A percentile compares a stretch with the other conserved stretches of the same genome.
These are phyloP conservation scores for Fusarium oxysporum DNA, from an alignment of 2,329 filamentous ascomycete genomes.

Conservation along the genomic window DNA sequence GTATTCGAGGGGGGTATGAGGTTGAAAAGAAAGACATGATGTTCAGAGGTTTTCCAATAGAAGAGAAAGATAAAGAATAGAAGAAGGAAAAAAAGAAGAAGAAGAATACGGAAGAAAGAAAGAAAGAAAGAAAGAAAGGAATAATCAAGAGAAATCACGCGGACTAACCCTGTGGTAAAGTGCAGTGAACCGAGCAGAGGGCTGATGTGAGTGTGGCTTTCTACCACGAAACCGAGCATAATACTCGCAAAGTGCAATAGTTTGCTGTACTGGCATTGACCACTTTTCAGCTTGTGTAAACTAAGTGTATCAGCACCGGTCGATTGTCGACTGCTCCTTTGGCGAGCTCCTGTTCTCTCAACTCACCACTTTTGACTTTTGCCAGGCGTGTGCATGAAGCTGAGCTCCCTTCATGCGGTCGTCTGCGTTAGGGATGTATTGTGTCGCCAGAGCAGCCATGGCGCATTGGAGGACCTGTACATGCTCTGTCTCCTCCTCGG, in stretches of 20 bases:
- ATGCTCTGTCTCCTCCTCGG: constrained; percentile 48
- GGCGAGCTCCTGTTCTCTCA: constrained; percentile 3
- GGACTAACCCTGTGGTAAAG: constrained; percentile 67
- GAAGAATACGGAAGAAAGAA: neutral
- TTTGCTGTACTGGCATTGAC: constrained; percentile 64
- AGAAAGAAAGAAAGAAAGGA: neutral
- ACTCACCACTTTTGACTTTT: constrained; percentile 64
- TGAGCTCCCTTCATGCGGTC: constrained; percentile 62
- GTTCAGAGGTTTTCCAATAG: constrained; percentile 43
- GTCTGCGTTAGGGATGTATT: constrained; percentile 61
- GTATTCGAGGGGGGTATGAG: constrained; percentile 14
- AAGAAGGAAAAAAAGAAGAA: neutral
- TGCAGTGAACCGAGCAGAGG: constrained; percentile 62
- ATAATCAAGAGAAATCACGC: constrained; percentile 36
- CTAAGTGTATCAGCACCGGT: constrained; percentile 49
- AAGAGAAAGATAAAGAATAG: constrained; percentile 41
- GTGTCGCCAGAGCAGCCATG: constrained; percentile 68
- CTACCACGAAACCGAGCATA: constrained; percentile 66
- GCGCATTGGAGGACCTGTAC: constrained; percentile 61
- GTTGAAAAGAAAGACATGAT: constrained; percentile 46
- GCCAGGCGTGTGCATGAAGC: constrained; percentile 64
- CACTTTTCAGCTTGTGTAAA: constrained; percentile 55
- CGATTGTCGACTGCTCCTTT: neutral
- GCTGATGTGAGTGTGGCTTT: constrained; percentile 57
- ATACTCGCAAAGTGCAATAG: constrained; percentile 66